Evolutionary conservation across 2,329 filamentous ascomycete species (phyloP), one percentile per base, ranked within the genome.

Genomic region (Ascochyta fabae): DNA sequence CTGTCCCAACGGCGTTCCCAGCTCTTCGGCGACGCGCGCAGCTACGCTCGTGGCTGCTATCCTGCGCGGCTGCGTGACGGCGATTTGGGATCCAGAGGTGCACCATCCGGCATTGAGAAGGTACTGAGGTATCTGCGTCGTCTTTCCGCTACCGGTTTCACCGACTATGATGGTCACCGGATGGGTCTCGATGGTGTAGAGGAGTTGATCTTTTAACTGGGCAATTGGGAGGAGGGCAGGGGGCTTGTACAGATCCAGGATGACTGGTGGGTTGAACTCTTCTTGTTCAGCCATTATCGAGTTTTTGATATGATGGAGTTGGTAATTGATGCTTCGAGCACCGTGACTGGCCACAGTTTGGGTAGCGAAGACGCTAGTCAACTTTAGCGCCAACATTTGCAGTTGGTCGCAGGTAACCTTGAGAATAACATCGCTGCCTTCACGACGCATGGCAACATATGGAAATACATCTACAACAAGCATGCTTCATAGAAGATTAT

Each of bases 111-210:
- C 91, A 66, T 90, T 83, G 54, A 96, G 88, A 12, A 98, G 83
- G 67, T 90, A 98, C 66, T 97, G 94, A 1, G 95, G 95, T 39
- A 98, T 88, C 72, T 98, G 95, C 0, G 95, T 98, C 1, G 93
- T 96, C 77, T 98, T 71, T 36, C 68, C 69, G 22, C 91, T 96
- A 4, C 95, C 95, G 1, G 95, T 98, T 72, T 97, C 92, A 8
- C 94, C 95, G 50, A 98, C 87, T 12, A 98, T 86, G 46, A 98
- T 91, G 0, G 91, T 94, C 53, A 98, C 88, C 0, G 90, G 88
- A 61, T 86, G 86, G 7, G 86, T 92, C 74, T 98, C 94, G 55
- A 97, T 85, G 13, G 93, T 83, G 76, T 96, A 98, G 2, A 97
- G 83, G 1, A 99, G 80, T 49, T 83, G 86, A 53, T 95, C 83